Conservation (phyloP, 352 stramenopile genomes). For the Blastocystis sp. region DNA sequence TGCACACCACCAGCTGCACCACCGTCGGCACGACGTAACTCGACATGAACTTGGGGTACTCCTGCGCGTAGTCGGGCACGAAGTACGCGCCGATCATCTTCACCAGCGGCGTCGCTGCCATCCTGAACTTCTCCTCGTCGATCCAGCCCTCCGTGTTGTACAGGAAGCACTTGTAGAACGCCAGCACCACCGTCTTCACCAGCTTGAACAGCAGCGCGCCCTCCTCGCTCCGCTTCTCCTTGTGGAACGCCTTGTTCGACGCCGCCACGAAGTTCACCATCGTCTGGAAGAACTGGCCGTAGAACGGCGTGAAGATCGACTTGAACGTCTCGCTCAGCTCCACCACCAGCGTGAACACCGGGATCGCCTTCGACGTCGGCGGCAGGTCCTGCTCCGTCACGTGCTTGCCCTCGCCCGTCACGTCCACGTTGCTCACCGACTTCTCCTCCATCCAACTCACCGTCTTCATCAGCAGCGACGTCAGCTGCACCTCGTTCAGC, state of each 20-base stretch:
- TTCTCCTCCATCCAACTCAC: slow-evolving; percentile 72
- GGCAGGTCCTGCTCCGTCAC: slow-evolving; percentile 9
- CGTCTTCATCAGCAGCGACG: slow-evolving; percentile 42
- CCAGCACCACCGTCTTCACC: slow-evolving; percentile 44
- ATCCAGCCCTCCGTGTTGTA: slow-evolving; percentile 61
- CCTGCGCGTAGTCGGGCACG: slow-evolving; percentile 38
- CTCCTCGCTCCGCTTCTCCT: not conserved
- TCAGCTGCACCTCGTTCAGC: slow-evolving; percentile 61
- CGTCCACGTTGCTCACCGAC: slow-evolving; percentile 8
- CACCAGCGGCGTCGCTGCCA: slow-evolving; percentile 15
- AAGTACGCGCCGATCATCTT: slow-evolving; percentile 65
- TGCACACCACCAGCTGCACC: slow-evolving; percentile 62
- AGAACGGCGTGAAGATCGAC: slow-evolving; percentile 65
- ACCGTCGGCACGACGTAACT: slow-evolving; percentile 48
- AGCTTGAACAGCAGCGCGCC: not conserved
- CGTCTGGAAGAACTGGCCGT: slow-evolving; percentile 45
- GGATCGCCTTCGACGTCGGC: slow-evolving; percentile 33
- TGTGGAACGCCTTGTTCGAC: slow-evolving; percentile 12
- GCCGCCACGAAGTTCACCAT: slow-evolving; percentile 11
- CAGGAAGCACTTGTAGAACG: slow-evolving; percentile 59
- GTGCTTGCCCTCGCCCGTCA: not conserved
- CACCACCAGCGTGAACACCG: slow-evolving; percentile 34
- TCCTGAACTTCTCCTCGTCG: slow-evolving; percentile 61
- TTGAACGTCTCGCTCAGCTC: slow-evolving; percentile 46
- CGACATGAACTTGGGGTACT: slow-evolving; percentile 53